Conservation (phyloP, 2,329 filamentous ascomycete species). For the Xylogone sp. region DNA sequence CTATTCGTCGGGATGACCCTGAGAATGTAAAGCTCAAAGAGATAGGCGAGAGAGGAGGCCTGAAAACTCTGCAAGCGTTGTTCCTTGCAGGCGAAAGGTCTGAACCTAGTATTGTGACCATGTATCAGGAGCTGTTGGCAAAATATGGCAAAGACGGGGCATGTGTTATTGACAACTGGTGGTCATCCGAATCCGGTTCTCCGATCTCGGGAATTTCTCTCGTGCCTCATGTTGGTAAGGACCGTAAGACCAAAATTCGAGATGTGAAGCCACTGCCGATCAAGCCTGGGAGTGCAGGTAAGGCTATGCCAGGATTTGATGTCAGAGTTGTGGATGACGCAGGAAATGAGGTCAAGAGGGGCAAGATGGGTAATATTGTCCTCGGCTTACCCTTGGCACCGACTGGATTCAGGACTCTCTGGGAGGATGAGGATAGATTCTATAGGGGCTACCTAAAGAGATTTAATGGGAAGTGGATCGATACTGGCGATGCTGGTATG, state of each 20-base stretch:
- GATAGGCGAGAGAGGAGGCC: slow-evolving; percentile 62
- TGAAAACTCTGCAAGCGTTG: slow-evolving; percentile 68
- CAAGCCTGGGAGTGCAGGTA: slow-evolving; percentile 83
- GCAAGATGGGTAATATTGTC: slow-evolving; percentile 89
- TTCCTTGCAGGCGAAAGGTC: slow-evolving; percentile 89
- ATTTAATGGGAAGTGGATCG: slow-evolving; percentile 78
- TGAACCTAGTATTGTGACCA: slow-evolving; percentile 78
- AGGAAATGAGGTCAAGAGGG: slow-evolving; percentile 65
- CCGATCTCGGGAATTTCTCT: slow-evolving; percentile 65
- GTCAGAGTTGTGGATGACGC: slow-evolving; percentile 79
- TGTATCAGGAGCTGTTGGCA: slow-evolving; percentile 71
- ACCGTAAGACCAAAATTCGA: slow-evolving; percentile 37
- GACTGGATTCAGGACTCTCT: slow-evolving; percentile 80
- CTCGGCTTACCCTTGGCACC: slow-evolving; percentile 78
- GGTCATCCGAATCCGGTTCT: slow-evolving; percentile 67
- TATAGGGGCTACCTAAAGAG: slow-evolving; percentile 80
- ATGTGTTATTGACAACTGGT: slow-evolving; percentile 68
- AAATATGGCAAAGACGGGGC: slow-evolving; percentile 62
- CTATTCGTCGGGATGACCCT: slow-evolving; percentile 82
- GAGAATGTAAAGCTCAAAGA: slow-evolving; percentile 62
- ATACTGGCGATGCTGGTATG: slow-evolving; percentile 88
- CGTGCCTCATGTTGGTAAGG: slow-evolving; percentile 56
- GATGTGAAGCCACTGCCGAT: slow-evolving; percentile 51
- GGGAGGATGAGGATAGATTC: slow-evolving; percentile 82
- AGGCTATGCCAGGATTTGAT: slow-evolving; percentile 89